Evolutionary conservation across 2,329 filamentous ascomycete species (phyloP).

Genomic region (Zelopaecilomyces penicillatus): DNA sequence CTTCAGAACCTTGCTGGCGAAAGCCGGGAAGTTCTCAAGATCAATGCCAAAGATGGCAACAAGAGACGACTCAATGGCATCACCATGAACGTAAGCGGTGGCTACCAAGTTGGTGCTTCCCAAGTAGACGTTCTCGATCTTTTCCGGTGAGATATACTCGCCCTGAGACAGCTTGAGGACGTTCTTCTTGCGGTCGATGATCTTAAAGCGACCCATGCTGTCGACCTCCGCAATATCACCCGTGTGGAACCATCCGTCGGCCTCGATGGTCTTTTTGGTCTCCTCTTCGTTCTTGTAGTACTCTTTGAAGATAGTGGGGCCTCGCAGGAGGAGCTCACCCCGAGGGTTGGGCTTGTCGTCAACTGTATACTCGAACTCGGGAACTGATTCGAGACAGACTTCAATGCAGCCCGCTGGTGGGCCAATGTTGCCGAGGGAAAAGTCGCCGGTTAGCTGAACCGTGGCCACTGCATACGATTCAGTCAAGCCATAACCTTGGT

Average conservation of each 20-base stretch:
- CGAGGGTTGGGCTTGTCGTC: constrained; percentile 84
- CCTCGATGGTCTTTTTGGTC: constrained; percentile 71
- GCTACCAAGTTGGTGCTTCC: constrained; percentile 70
- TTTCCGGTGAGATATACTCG: constrained; percentile 96
- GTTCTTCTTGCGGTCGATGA: constrained; percentile 97
- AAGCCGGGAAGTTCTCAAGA: constrained; percentile 73
- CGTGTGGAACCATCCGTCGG: constrained; percentile 94
- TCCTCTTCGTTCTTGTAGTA: constrained; percentile 90
- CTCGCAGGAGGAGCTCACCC: constrained; percentile 79
- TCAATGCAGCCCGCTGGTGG: constrained; percentile 60
- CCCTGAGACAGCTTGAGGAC: constrained; percentile 97
- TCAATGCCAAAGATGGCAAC: constrained; percentile 86
- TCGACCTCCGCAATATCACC: constrained; percentile 88
- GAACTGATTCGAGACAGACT: constrained; percentile 74
- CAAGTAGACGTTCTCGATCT: constrained; percentile 90
- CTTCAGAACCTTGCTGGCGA: constrained; percentile 68
- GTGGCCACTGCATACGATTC: constrained; percentile 78
- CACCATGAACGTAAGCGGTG: constrained; percentile 85
- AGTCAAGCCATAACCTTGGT: constrained; percentile 88
- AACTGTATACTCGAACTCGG: constrained; percentile 87
- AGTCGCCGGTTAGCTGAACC: constrained; percentile 63
- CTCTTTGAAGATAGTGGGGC: constrained; percentile 70
- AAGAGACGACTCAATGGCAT: constrained; percentile 70
- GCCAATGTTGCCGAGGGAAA: constrained; percentile 74
- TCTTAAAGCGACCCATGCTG: constrained; percentile 75